Evolutionary conservation across 2,329 filamentous ascomycete genomes (phyloP), one percentile per base, ranked within the genome.

Genomic region (Westerdykella ornata): DNA sequence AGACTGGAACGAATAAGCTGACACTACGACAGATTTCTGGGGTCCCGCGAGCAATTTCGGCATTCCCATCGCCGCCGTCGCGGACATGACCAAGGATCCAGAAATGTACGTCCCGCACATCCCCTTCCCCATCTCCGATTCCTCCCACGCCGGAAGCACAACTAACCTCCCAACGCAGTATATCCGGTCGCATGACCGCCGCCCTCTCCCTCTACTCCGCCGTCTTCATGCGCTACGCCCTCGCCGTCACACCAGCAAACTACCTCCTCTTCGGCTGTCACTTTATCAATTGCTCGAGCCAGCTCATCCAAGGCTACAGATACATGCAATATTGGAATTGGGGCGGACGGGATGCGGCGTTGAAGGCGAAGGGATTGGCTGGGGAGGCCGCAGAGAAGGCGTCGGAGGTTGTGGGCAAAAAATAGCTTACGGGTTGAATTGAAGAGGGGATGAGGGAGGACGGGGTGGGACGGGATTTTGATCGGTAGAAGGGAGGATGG

Each of bases 241-340:
- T 83, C 47, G 79, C 80, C 46, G 77, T 83, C 42, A 69, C 70
- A 13, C 80, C 80, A 31, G 72, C 71, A 56, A 83, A 83, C 69
- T 82, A 81, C 69, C 77, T 83, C 49, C 76, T 83, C 42, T 82
- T 83, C 64, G 79, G 75, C 50, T 82, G 79, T 69, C 80, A 83
- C 65, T 67, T 77, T 46, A 73, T 81, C 66, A 83, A 83, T 68
- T 82, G 80, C 65, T 66, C 65, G 49, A 76, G 77, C 35, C 80
- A 83, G 64, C 51, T 70, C 34, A 75, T 73, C 22, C 80, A 83
- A 61, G 77, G 72, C 15, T 81, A 81, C 66, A 70, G 80, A 41
- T 83, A 78, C 58, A 47, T 80, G 48, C 73, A 75, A 54, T 80
- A 80, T 67, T 80, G 74, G 74, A 68, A 75, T 32, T 63, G 71